Percentiles rank a stretch among this genome's conserved stretches.
Conservation (phyloP, 192 early-diverging fungal genomes). For the Rhizoclosmatium sp. region DNA sequence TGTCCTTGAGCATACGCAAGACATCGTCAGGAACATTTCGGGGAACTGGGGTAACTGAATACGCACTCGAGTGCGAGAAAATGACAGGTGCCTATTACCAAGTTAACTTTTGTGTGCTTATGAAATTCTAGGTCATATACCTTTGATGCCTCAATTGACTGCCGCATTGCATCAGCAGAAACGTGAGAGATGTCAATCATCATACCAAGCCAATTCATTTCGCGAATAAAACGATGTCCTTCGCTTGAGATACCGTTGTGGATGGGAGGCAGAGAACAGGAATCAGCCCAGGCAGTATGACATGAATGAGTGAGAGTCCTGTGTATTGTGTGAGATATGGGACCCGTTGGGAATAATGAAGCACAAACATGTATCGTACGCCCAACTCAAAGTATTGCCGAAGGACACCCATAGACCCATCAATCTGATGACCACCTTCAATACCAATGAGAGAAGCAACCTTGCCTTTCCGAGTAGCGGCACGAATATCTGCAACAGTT, state of each 20-base stretch:
- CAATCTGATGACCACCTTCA: conserved; percentile 73
- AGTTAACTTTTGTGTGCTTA: no score
- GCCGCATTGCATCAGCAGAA: conserved; percentile 65
- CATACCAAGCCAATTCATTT: conserved; percentile 80
- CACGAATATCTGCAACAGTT: conserved; percentile 53
- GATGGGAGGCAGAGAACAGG: conserved; percentile 47
- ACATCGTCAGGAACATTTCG: conserved; percentile 71
- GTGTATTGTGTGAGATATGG: not conserved
- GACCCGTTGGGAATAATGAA: no score
- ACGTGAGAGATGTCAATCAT: conserved; percentile 75
- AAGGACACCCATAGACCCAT: conserved; percentile 62
- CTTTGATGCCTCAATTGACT: conserved; percentile 14
- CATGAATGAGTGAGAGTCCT: conserved; percentile 70
- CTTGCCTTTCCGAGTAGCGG: conserved; percentile 48
- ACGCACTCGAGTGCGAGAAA: conserved; percentile 68
- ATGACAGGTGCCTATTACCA: conserved; percentile 60
- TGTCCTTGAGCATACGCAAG: conserved; percentile 47
- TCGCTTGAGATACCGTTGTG: conserved; percentile 62
- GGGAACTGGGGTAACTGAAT: conserved; percentile 57
- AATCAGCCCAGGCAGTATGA: conserved; percentile 65
- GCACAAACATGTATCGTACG: conserved; percentile 57
- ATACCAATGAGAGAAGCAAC: conserved; percentile 72
- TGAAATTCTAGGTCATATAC: no score
- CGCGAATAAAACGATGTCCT: conserved; percentile 60
- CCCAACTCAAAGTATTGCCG: conserved; percentile 64